Base-by-base conservation (phyloP, 139 green algal genomes). In the Haematococcus sp. region DNA sequence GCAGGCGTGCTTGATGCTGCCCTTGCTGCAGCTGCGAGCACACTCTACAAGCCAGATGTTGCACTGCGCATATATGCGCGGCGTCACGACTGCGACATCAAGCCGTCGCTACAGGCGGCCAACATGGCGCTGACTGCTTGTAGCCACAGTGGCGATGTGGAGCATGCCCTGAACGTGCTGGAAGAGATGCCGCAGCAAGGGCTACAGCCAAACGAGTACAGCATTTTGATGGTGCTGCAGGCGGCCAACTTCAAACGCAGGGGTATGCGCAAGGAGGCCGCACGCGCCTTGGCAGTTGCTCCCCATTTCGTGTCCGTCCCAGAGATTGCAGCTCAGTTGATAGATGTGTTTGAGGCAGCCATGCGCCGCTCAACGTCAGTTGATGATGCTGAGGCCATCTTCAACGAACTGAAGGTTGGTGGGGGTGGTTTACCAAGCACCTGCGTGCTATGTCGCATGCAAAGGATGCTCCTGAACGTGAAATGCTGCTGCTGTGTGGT, bases 191-290 rank as follows among this genome's bases (percentile, higher is more conserved):
- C 11, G 69, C 27, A 19, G 54, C 19, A 64, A 17, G 70, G 63
- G 30, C 33, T 82, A 32, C 0, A 31, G 30, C 76, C 76, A 23
- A 82, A 76, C 55, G 66, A 46, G 28, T 82, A 71, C 70, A 73
- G n/a, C 44, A 52, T 82, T 34, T 25, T 77, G 13, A 75, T 82
- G 76, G 15, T 71, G 2, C 76, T 82, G 70, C 76, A 82, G 63
- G 70, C 75, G 27, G 35, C 68, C 25, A 82, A 82, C 76, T 77
- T 51, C 76, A 82, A 82, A 70, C 40, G 52, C 13, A 44, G 63
- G 9, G 76, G 76, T 16, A 43, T 34, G 13, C 71, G 68, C 19
- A 65, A 55, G n/a, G 44, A 77, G 15, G 76, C 76, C 30, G 52
- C 76, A 51, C 52, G 74, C 0, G 70, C 71, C 0, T 34, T 82